Conservation (phyloP, 148 eudicot species). For the Rheum nobile region DNA sequence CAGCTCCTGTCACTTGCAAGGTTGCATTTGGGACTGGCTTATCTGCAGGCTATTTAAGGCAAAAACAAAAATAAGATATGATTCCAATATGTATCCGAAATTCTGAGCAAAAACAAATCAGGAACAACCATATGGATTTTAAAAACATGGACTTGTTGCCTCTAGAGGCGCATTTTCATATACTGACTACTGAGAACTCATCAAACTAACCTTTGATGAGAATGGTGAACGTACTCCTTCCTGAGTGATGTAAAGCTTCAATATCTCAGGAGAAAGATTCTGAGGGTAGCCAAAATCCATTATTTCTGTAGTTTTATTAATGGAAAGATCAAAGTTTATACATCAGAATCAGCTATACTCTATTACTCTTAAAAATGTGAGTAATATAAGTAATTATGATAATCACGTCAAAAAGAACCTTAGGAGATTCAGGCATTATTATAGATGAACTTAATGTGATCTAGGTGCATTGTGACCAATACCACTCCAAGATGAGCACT, state of each 20-base stretch:
- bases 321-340: neutral
- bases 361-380: neutral
- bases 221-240: constrained; percentile 98
- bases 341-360: neutral
- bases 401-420: neutral
- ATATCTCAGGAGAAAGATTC: constrained; percentile 90
- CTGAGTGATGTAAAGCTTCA: constrained; percentile 95
- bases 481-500: neutral
- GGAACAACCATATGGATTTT: neutral
- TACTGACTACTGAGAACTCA: neutral
- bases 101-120: neutral
- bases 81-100: neutral
- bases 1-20: constrained; percentile 98
- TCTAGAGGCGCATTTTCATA: neutral
- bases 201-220: constrained; percentile 67
- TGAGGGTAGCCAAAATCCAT: constrained; percentile 99
- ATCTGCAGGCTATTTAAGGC: constrained; percentile 52
- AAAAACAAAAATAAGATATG: neutral
- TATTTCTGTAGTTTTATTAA: constrained; percentile 46
- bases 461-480: neutral
- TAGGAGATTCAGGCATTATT: neutral
- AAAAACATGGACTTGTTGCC: neutral
- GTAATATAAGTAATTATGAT: neutral
- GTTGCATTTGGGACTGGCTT: constrained; percentile 99
- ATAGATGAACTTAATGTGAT: neutral